Conservation (phyloP, 495 filamentous ascomycete genomes). For the Aspergillus indologenus region DNA sequence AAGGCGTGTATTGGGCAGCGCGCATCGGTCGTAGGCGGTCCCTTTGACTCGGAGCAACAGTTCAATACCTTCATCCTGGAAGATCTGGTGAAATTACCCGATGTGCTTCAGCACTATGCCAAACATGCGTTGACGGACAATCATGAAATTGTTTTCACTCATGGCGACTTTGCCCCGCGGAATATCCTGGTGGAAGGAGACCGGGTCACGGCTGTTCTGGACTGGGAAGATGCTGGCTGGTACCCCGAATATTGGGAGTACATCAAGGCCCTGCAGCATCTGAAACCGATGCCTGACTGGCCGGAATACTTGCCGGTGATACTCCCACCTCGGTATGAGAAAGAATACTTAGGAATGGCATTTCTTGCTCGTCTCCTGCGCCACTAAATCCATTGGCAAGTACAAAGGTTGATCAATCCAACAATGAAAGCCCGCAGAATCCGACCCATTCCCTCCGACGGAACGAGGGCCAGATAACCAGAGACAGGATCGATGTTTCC, state of each 20-base stretch:
- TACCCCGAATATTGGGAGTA: too few species aligned
- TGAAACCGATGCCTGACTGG: slow-evolving; percentile 7
- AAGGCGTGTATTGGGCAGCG: slow-evolving; percentile 8
- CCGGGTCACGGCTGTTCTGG: slow-evolving; percentile 1
- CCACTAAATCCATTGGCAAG: too few species aligned
- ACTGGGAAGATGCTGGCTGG: slow-evolving; percentile 10
- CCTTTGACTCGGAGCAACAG: slow-evolving; percentile 23
- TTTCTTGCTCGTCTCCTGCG: not conserved
- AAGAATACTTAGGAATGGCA: slow-evolving; percentile 8
- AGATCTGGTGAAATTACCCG: slow-evolving; percentile 16
- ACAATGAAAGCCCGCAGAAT: too few species aligned
- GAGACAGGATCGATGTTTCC: too few species aligned
- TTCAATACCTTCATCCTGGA: slow-evolving; percentile 30
- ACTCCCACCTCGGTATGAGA: slow-evolving; percentile 1
- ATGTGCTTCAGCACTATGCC: slow-evolving; percentile 21
- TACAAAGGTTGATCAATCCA: too few species aligned
- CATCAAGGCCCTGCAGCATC: not conserved
- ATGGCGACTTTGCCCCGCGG: slow-evolving; percentile 1
- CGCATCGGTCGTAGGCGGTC: slow-evolving; percentile 21
- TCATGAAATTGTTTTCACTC: not conserved
- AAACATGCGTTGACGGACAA: slow-evolving; percentile 19
- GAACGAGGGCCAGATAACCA: too few species aligned
- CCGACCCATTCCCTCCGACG: too few species aligned
- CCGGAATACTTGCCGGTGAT: slow-evolving; percentile 1
- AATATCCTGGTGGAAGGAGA: slow-evolving; percentile 3